phyloP scores from a whole-genome alignment of 169 alveolate species.

The Cardiosporidium cionae region DNA sequence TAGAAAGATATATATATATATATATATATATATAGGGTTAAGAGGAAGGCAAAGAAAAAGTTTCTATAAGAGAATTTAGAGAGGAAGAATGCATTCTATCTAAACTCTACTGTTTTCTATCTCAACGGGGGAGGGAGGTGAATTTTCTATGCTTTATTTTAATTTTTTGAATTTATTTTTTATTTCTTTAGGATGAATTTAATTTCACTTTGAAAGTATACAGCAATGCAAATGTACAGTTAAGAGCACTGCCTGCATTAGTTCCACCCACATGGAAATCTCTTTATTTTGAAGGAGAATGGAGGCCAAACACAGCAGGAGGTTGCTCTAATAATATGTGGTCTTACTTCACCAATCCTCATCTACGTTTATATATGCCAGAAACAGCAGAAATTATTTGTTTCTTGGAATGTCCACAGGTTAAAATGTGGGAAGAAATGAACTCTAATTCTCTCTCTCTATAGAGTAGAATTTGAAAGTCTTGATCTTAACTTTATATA shows the following conservation, averaged over 20 bases:
- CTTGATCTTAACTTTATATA: too few species aligned
- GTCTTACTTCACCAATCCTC: constrained; percentile 61
- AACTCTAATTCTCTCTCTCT: too few species aligned
- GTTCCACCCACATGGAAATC: constrained; percentile 14
- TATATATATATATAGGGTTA: background rate
- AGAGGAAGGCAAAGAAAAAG: too few species aligned
- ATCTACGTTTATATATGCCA: constrained; percentile 46
- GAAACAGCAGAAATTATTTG: constrained; percentile 37
- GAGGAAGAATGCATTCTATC: too few species aligned
- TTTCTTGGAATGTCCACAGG: constrained; percentile 49
- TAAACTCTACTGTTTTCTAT: too few species aligned
- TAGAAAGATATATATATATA: background rate
- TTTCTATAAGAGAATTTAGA: too few species aligned
- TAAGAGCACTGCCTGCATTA: constrained; percentile 43
- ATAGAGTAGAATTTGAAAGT: too few species aligned
- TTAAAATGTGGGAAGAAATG: too few species aligned
- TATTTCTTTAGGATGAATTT: constrained; percentile 37
- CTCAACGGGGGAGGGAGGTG: too few species aligned
- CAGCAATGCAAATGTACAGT: constrained; percentile 32
- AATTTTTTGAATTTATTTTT: too few species aligned
- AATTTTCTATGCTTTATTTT: too few species aligned
- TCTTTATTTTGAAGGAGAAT: constrained; percentile 31
- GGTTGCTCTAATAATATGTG: constrained; percentile 62
- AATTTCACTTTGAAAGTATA: constrained; percentile 42
- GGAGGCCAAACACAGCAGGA: constrained; percentile 51